Conservation (phyloP, 1,139 yeast species). For the Petasospora rhodanensis region DNA sequence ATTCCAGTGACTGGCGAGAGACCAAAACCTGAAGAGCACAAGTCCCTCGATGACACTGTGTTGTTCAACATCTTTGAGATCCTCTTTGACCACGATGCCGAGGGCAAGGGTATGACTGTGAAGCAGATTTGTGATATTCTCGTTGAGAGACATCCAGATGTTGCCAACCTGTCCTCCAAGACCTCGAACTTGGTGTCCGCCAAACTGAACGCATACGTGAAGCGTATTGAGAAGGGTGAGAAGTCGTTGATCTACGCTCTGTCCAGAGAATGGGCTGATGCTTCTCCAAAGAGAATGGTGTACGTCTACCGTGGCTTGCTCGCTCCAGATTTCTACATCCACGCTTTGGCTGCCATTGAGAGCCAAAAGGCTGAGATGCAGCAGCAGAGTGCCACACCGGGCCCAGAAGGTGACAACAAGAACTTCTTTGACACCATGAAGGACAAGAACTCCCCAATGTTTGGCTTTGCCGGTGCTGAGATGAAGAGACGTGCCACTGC, state of each 20-base stretch:
- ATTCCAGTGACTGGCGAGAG: conserved; percentile 81
- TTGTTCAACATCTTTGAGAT: conserved; percentile 69
- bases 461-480: conserved; percentile 13
- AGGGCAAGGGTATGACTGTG: conserved; percentile 77
- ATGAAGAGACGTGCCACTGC: conserved; percentile 27
- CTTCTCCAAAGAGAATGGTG: conserved; percentile 83
- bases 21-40: conserved; percentile 63
- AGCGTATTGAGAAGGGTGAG: conserved; percentile 77
- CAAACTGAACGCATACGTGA: conserved; percentile 76
- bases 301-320: conserved; percentile 76
- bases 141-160: conserved; percentile 69
- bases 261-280: conserved; percentile 85
- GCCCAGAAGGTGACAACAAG: conserved; percentile 18
- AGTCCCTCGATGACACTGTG: conserved; percentile 72
- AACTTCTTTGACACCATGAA: conserved; percentile 13
- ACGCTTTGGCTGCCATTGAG: conserved; percentile 50
- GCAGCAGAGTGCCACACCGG: conserved; percentile 7
- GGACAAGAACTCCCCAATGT: conserved; percentile 5
- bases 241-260: conserved; percentile 64
- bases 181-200: conserved; percentile 81
- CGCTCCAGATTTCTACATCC: conserved; percentile 66
- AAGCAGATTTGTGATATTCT: conserved; percentile 77
- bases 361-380: conserved; percentile 22
- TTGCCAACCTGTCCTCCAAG: conserved; percentile 73
- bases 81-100: conserved; percentile 60